Conservation (phyloP, 495 filamentous ascomycete genomes). For the Xylaria acuta region DNA sequence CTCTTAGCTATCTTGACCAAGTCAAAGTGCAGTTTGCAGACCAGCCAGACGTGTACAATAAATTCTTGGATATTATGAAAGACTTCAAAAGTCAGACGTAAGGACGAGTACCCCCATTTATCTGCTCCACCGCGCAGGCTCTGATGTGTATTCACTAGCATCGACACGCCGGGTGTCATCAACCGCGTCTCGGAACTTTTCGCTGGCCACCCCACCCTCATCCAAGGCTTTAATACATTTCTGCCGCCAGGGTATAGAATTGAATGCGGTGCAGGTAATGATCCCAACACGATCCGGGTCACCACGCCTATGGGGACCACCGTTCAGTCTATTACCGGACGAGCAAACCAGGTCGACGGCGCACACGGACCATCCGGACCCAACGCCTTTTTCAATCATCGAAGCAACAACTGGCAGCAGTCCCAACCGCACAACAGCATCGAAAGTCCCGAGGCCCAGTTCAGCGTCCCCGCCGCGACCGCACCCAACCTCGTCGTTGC, state of each 20-base stretch:
- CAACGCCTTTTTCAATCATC: constrained; percentile 46
- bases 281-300: constrained; percentile 93
- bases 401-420: constrained; percentile 56
- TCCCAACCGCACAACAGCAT: constrained; percentile 63
- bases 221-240: constrained; percentile 99
- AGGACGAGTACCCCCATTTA: constrained; percentile 40
- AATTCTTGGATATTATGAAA: constrained; percentile 99
- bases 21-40: constrained; percentile 98
- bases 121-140: constrained; percentile 19
- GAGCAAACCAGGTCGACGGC: constrained; percentile 50
- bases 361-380: constrained; percentile 45
- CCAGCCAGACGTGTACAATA: constrained; percentile 97
- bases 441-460: constrained; percentile 60
- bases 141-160: constrained; percentile 56
- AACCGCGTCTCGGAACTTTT: constrained; percentile 97
- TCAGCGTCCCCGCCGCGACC: constrained; percentile 57
- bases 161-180: constrained; percentile 98
- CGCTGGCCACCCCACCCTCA: constrained; percentile 92
- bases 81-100: constrained; percentile 99
- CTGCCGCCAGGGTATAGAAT: constrained; percentile 96
- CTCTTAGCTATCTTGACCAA: constrained; percentile 95
- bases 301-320: constrained; percentile 89
- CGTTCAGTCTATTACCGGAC: constrained; percentile 60
- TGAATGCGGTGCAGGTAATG: constrained; percentile 89
- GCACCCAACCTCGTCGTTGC: constrained; percentile 52